Evolutionary conservation across 2,329 filamentous ascomycete genomes (phyloP).

Genomic region (Leptosphaerulina australis): DNA sequence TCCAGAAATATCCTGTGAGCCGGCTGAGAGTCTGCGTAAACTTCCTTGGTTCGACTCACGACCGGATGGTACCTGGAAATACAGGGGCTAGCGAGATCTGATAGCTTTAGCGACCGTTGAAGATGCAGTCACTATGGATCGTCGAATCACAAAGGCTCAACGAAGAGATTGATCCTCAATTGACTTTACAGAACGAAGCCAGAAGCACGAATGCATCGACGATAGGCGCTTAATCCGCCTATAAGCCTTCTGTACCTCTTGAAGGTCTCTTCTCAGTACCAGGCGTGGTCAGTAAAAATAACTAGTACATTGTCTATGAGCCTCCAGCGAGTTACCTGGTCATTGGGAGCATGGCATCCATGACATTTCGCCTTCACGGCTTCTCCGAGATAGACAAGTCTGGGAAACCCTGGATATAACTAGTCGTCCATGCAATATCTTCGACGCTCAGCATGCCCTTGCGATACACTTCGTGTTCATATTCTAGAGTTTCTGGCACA

Average conservation of each 20-base stretch:
- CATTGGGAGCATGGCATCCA: neutral
- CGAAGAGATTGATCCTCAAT: neutral
- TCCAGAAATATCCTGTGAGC: conserved; percentile 8
- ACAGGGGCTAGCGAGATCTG: conserved; percentile 15
- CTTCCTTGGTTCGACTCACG: neutral
- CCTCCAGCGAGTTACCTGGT: neutral
- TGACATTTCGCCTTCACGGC: conserved; percentile 9
- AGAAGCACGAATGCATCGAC: neutral
- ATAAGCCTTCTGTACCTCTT: neutral
- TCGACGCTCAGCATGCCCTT: conserved; percentile 4
- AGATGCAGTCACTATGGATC: neutral
- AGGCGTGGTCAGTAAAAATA: neutral
- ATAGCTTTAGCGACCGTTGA: conserved; percentile 17
- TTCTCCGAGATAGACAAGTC: conserved; percentile 7
- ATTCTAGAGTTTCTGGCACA: neutral
- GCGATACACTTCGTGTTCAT: conserved; percentile 8
- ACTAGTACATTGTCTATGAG: neutral
- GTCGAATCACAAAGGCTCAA: conserved; percentile 3
- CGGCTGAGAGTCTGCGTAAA: neutral
- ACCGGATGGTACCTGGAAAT: conserved; percentile 8
- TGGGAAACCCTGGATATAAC: conserved; percentile 1
- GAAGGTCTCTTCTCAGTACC: neutral
- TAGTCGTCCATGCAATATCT: conserved; percentile 4
- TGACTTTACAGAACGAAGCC: neutral
- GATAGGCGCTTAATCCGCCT: neutral